A percentile compares a stretch with the other conserved stretches of the same genome.
These are phyloP conservation scores for Aspergillus aculeatus DNA, from an alignment of 2,329 filamentous ascomycete genomes.

Conservation along the genomic window DNA sequence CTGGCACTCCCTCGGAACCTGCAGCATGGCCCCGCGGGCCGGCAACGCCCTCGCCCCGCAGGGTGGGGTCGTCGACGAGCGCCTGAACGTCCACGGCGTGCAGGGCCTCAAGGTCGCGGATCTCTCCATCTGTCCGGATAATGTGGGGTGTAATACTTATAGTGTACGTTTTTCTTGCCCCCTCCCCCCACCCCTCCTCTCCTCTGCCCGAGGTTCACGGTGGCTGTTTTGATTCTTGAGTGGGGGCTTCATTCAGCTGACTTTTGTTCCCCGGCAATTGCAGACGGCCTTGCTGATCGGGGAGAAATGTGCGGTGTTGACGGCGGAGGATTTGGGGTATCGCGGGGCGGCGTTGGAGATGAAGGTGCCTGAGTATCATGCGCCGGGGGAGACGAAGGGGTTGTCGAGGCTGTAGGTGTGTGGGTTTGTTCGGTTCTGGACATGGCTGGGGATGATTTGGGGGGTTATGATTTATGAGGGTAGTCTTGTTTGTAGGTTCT, in stretches of 20 bases:
- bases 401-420: conserved; percentile 16
- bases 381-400: conserved; percentile 42
- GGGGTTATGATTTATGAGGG: no score
- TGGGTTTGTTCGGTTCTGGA: no score
- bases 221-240: neutral
- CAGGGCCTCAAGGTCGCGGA: conserved; percentile 76
- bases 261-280: no score
- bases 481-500: no score
- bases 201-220: no score
- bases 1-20: conserved; percentile 68
- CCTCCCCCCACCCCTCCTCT: neutral
- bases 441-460: no score
- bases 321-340: conserved; percentile 73
- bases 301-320: conserved; percentile 69
- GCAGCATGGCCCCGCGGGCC: conserved; percentile 72
- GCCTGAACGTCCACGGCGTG: conserved; percentile 74
- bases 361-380: conserved; percentile 67
- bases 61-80: conserved; percentile 69
- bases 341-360: conserved; percentile 71
- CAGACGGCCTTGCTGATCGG: conserved; percentile 70
- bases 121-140: conserved; percentile 73
- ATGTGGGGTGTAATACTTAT: conserved; percentile 68
- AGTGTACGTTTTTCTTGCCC: conserved; percentile 31
- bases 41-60: conserved; percentile 80
- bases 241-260: neutral